phyloP scores from a whole-genome alignment of 306 rosid genomes.

The Quercus engelmannii region DNA sequence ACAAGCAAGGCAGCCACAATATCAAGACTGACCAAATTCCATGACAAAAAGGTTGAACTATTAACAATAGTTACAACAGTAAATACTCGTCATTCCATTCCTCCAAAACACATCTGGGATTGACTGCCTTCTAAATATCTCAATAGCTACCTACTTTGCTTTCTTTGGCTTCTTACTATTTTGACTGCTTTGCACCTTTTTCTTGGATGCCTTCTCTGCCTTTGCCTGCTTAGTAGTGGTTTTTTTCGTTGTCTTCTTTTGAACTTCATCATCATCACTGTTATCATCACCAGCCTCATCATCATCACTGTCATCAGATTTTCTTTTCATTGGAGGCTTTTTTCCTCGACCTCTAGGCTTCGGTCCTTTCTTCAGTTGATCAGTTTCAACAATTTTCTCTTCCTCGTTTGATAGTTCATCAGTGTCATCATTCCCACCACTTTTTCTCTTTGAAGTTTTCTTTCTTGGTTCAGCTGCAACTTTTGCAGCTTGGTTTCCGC shows the following conservation, averaged over 20 bases:
- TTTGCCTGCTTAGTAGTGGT: conserved; percentile 25
- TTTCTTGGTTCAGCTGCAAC: conserved; percentile 45
- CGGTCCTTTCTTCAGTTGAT: conserved; percentile 40
- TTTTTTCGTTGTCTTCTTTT: conserved; percentile 33
- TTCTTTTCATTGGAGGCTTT: conserved; percentile 48
- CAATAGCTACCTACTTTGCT: conserved; percentile 38
- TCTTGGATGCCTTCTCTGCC: conserved; percentile 41
- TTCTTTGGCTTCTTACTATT: conserved; percentile 39
- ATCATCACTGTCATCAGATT: conserved; percentile 41
- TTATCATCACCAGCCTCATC: conserved; percentile 31
- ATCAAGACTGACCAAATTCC: not conserved
- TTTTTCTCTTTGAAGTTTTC: conserved; percentile 38
- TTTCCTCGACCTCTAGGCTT: conserved; percentile 49
- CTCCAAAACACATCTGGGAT: conserved; percentile 10
- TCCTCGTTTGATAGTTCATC: conserved; percentile 40
- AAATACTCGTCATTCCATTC: conserved; percentile 11
- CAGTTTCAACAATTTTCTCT: conserved; percentile 29
- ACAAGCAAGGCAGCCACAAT: not conserved
- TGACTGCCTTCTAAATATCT: conserved; percentile 5
- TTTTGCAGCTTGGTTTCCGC: conserved; percentile 46
- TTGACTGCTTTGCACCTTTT: conserved; percentile 44
- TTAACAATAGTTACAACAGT: conserved; percentile 14
- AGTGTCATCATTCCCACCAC: conserved; percentile 22
- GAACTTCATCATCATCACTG: conserved; percentile 26
- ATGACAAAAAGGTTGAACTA: conserved; percentile 2